Evolutionary conservation across 495 filamentous ascomycete genomes (phyloP), one percentile per base, ranked within the genome.

Genomic region (Neohortaea acidophila): DNA sequence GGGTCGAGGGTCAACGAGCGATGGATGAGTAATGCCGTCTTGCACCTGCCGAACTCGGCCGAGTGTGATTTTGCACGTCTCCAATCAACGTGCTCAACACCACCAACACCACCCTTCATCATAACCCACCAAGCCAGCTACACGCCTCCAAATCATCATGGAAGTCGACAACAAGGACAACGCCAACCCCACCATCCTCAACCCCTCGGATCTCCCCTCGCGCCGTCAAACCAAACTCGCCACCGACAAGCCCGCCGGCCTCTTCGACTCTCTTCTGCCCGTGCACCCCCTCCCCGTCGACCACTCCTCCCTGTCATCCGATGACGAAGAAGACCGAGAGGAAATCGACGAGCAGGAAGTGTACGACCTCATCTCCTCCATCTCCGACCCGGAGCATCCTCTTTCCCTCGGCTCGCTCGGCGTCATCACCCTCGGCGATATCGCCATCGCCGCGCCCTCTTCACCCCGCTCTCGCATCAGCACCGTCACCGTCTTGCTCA

Each of bases 331-430:
- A 13, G 54, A 63, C 4, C 64, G 75, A 19, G 86, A 94, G 45
- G 81, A 77, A 21, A 89, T 97, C 43, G 89, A 97, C 51, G 84
- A 84, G 54, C 91, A 94, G 54, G 89, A 97, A 59, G 82, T 97
- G 18, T 97, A 84, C 52, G 89, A 97, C 61, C 71, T 96, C 23
- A 84, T 97, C 41, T 81, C 84, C 31, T 75, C 79, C 35, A 93
- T 97, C 46, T 85, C 83, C 19, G 89, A 97, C 57, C 89, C 89
- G 2, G 89, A 97, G 61, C 89, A 96, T 51, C 89, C 89, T 17
- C 71, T 94, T 12, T 91, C 86, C 0, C 69, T 97, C 18, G 91
- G 84, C 31, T 83, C 86, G 46, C 65, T 97, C 26, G 83, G 85
- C 10, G 91, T 97, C 11, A 84, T 96, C 33, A 91, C 83, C 32